Conservation (phyloP, 148 eudicot genomes). For the Chenopodium berlandieri region DNA sequence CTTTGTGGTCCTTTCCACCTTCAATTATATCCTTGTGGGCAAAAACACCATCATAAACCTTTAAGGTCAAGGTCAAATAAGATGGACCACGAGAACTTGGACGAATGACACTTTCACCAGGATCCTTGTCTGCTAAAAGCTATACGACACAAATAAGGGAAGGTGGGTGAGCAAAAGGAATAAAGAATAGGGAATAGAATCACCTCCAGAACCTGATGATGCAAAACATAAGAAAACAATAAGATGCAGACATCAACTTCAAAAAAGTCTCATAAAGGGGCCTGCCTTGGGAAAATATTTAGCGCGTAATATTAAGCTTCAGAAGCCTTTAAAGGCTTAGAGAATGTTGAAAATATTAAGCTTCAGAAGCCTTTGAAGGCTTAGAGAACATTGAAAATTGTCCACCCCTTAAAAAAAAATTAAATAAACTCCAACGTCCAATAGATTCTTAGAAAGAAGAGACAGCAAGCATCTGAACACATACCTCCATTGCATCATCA, state of each 20-base stretch:
- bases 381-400: background rate
- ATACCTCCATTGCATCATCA: slow-evolving; percentile 91
- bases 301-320: too few species aligned
- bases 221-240: background rate
- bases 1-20: slow-evolving; percentile 96
- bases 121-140: slow-evolving; percentile 79
- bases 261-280: background rate
- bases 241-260: background rate
- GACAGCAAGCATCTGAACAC: slow-evolving; percentile 4
- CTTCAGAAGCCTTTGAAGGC: too few species aligned
- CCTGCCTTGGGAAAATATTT: background rate
- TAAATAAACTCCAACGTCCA: background rate
- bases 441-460: background rate
- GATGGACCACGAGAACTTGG: slow-evolving; percentile 96
- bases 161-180: slow-evolving; percentile 12
- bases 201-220: background rate
- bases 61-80: slow-evolving; percentile 76
- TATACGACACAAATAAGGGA: slow-evolving; percentile 29
- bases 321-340: too few species aligned
- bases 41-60: slow-evolving; percentile 84
- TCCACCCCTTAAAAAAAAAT: background rate
- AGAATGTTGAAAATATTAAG: too few species aligned
- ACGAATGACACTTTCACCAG: slow-evolving; percentile 89
- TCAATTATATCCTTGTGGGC: slow-evolving; percentile 92
- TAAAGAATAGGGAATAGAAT: background rate